Base-by-base conservation (phyloP, 1,284 basidiomycete genomes). In the Cryptococcus wingfieldii region DNA sequence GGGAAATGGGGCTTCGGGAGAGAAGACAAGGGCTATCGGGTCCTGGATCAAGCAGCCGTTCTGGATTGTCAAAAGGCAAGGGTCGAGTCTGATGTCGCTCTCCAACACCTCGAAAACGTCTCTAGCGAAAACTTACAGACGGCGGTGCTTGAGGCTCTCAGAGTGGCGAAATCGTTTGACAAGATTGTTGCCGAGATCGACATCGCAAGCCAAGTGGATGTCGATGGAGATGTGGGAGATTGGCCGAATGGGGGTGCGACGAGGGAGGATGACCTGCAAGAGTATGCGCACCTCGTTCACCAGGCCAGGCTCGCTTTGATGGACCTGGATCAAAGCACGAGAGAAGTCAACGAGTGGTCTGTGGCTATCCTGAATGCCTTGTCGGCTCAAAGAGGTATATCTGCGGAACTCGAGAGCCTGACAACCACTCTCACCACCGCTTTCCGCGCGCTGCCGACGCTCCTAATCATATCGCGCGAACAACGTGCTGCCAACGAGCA, bases 171-270 rank as follows among this genome's bases (percentile, higher is more conserved):
- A 1, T 53, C 34, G 28, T 66, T 70, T 53, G 50, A 57, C 42
- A 55, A 60, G 9, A 51, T 62, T 10, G 49, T 70, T 5, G 25
- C 42, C 0, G 55, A 48, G 34, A 64, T 77, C 37, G 76, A 78
- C 56, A 65, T 78, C 9, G 74, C 74, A 1, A 61, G 60, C n/a
- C 60, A 58, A 6, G 61, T 78, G 46, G 77, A 78, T 61, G 60
- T 77, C 18, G 76, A 78, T 50, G 71, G 72, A 6, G 69, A 72
- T 47, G 37, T 48, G 28, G 57, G 53, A 19, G 53, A 58, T 31
- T 38, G 50, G 10, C 46, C 53, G 4, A 49, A 50, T 27, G 43
- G 53, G 6, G 52, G 45, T 23, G 57, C 61, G 14, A 53, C 57
- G 1, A 51, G 54, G 13, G 60, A 65, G 27, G 66, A 69, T 37